These are phyloP conservation scores for Linderniella brevidens DNA, from an alignment of 257 asterid genomes.

Conservation along the genomic window DNA sequence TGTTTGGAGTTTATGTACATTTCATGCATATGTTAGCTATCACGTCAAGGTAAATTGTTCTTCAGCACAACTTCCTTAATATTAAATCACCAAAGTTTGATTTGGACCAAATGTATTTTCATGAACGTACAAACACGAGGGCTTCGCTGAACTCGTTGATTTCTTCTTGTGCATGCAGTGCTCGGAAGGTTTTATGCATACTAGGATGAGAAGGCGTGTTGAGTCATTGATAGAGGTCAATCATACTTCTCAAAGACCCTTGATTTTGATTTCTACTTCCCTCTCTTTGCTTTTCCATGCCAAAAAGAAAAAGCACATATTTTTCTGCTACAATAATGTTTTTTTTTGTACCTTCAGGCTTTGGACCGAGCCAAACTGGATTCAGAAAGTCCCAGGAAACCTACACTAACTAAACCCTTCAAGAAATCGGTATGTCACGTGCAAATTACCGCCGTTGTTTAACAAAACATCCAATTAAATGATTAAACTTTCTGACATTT, in stretches of 20 bases:
- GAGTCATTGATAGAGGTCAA: conserved; percentile 79
- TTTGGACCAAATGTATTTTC: too few relatives aligned
- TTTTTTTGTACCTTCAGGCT: not conserved
- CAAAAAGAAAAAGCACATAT: not conserved
- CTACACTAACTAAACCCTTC: too few relatives aligned
- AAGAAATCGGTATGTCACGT: too few relatives aligned
- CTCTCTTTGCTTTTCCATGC: not conserved
- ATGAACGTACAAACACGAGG: not conserved
- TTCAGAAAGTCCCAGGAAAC: not conserved
- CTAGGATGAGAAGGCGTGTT: conserved; percentile 94
- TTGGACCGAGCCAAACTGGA: not conserved
- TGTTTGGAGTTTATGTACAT: conserved; percentile 85
- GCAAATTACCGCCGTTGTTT: too few relatives aligned
- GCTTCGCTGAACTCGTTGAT: not conserved
- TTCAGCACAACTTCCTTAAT: too few relatives aligned
- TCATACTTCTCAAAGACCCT: not conserved
- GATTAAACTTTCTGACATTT: too few relatives aligned
- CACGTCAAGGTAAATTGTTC: conserved; percentile 64
- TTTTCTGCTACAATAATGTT: not conserved
- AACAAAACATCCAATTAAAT: too few relatives aligned
- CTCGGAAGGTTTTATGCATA: conserved; percentile 95
- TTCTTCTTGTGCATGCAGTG: conserved; percentile 35
- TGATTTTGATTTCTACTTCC: not conserved
- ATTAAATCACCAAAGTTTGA: too few relatives aligned
- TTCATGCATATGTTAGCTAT: conserved; percentile 92